Conservation (phyloP, 1,139 yeast species). For the Geotrichum candidum region DNA sequence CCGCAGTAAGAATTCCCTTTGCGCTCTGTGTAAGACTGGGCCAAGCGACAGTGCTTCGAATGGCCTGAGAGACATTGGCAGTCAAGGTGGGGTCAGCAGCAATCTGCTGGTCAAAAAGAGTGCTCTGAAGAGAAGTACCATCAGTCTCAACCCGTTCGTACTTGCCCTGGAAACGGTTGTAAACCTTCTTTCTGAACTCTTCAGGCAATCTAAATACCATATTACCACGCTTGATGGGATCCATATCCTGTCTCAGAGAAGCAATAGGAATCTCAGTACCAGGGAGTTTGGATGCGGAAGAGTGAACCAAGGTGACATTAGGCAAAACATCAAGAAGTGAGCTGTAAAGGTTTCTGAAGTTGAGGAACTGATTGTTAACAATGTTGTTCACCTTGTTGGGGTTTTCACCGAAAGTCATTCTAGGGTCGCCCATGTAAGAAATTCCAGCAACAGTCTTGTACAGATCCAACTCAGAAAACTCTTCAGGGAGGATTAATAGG, state of each 20-base stretch:
- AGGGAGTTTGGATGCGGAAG: slow-evolving; percentile 21
- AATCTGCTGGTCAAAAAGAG: slow-evolving; percentile 37
- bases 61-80: slow-evolving; percentile 39
- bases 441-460: slow-evolving; percentile 73
- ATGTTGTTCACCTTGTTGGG: slow-evolving; percentile 84
- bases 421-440: slow-evolving; percentile 85
- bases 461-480: slow-evolving; percentile 57
- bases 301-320: slow-evolving; percentile 27
- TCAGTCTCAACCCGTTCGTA: slow-evolving; percentile 18
- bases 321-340: slow-evolving; percentile 55
- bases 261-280: slow-evolving; percentile 27
- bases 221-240: slow-evolving; percentile 34
- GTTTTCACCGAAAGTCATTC: slow-evolving; percentile 84
- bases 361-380: slow-evolving; percentile 64
- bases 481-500: slow-evolving; percentile 48
- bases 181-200: slow-evolving; percentile 46
- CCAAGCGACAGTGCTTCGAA: slow-evolving; percentile 56
- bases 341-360: slow-evolving; percentile 63
- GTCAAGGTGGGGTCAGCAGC: slow-evolving; percentile 41
- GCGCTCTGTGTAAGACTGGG: slow-evolving; percentile 71
- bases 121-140: slow-evolving; percentile 15
- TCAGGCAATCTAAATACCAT: slow-evolving; percentile 45
- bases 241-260: slow-evolving; percentile 35
- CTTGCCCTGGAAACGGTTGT: slow-evolving; percentile 35
- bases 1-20: slow-evolving; percentile 86